Evolutionary conservation across 2,329 filamentous ascomycete genomes (phyloP), one percentile per base, ranked within the genome.

Genomic region (Apiospora koreana): DNA sequence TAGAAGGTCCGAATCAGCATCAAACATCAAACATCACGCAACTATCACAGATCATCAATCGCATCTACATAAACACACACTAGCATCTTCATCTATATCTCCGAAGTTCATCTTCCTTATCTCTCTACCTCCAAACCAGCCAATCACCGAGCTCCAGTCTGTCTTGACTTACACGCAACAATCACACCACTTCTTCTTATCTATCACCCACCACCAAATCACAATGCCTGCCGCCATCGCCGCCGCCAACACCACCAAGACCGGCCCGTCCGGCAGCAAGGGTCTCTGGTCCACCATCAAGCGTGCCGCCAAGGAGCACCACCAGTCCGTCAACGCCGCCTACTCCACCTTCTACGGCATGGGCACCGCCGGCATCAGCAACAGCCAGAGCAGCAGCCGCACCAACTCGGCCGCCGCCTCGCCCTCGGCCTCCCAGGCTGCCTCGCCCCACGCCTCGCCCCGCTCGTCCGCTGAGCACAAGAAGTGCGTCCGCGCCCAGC

Each of bases 301-400:
- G 68, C 68, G 65, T 42, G 68, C 69, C 68, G 70, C 70, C 18
- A 69, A 68, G 65, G 70, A 69, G 65, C 70, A 71, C 70, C 70
- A 71, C 68, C 48, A 69, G 35, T 71, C 70, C 21, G 68, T 69
- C 54, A 71, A 68, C 67, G 48, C 70, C 16, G 70, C 70, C 12
- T 69, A 69, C 65, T 41, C 64, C 46, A 41, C 42, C 41, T 69
- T 67, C 68, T 71, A 71, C 70, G 65, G 65, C 68, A 38, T 46
- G 65, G 65, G 65, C 65, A 67, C 65, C 42, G 9, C 65, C 65
- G 65, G 42, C 42, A 14, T 31, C 9, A 68, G 18, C 28, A 23
- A 18, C 43, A 46, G 66, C 31, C 42, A 10, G 43, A 38, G 10
- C 43, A 38, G 43, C 43, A 48, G 62, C n/a, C 31, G 43, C 18